Evolutionary conservation across 179 eudicot species (phyloP).

Genomic region (Heliamphora pulchella): DNA sequence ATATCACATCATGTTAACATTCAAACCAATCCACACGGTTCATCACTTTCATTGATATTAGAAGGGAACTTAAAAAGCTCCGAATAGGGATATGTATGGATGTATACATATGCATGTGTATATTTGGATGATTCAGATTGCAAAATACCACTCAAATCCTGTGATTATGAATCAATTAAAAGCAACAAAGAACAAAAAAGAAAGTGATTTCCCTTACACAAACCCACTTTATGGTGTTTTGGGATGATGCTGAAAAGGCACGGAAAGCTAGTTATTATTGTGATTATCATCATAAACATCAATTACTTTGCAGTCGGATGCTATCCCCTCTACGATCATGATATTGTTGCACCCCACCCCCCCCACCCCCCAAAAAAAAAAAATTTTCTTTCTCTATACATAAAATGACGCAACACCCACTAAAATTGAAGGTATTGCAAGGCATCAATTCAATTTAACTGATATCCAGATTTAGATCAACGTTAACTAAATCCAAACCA

Average conservation of each 20-base stretch:
- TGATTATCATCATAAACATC: no score
- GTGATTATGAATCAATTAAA: neutral
- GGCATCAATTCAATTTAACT: neutral
- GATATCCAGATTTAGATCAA: neutral
- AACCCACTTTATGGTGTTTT: neutral
- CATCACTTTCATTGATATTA: neutral
- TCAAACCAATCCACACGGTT: neutral
- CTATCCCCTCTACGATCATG: neutral
- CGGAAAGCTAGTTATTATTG: neutral
- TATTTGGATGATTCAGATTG: neutral
- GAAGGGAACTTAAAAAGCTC: neutral
- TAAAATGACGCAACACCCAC: neutral
- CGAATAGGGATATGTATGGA: neutral
- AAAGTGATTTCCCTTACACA: neutral
- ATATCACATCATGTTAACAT: neutral
- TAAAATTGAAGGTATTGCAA: no score
- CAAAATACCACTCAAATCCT: neutral
- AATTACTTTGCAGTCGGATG: no score
- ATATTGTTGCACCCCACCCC: neutral
- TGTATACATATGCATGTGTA: neutral
- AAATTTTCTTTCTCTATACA: neutral
- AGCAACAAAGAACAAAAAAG: neutral
- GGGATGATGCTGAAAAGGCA: neutral
- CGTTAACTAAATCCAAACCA: conserved; percentile 5
- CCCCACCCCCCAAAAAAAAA: no score